These are phyloP conservation scores for Penicillium sp. DNA, from an alignment of 2,329 filamentous ascomycete genomes.

Conservation along the genomic window DNA sequence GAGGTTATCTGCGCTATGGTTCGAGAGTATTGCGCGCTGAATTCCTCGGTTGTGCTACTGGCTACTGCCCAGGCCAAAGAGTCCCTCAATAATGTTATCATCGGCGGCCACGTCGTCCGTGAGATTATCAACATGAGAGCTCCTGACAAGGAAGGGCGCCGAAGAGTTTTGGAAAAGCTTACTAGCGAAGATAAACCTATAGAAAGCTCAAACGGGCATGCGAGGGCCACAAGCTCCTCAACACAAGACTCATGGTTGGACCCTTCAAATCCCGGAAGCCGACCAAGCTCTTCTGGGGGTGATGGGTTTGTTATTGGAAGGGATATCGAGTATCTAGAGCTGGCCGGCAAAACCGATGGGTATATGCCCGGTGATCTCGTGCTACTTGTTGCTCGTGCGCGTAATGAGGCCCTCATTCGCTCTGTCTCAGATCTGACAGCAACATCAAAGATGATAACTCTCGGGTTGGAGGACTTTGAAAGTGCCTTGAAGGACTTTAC, in stretches of 20 bases:
- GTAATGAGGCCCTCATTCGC: slow-evolving; percentile 89
- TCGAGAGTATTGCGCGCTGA: slow-evolving; percentile 75
- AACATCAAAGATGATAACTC: slow-evolving; percentile 57
- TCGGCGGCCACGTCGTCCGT: slow-evolving; percentile 86
- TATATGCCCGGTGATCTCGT: slow-evolving; percentile 96
- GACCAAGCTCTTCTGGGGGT: slow-evolving; percentile 44
- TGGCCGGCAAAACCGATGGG: slow-evolving; percentile 91
- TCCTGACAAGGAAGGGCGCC: slow-evolving; percentile 84
- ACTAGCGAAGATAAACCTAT: slow-evolving; percentile 51
- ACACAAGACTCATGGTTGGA: slow-evolving; percentile 73
- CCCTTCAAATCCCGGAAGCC: slow-evolving; percentile 60
- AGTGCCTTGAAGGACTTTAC: slow-evolving; percentile 88
- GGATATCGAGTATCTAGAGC: slow-evolving; percentile 83
- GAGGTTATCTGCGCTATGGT: slow-evolving; percentile 83
- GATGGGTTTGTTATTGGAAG: slow-evolving; percentile 72
- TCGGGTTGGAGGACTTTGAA: slow-evolving; percentile 75
- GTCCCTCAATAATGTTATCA: slow-evolving; percentile 81
- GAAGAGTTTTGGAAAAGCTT: slow-evolving; percentile 79
- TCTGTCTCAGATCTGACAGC: slow-evolving; percentile 62
- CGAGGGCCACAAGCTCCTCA: slow-evolving; percentile 36
- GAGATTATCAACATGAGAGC: slow-evolving; percentile 89
- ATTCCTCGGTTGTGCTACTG: slow-evolving; percentile 79
- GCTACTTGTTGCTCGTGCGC: slow-evolving; percentile 79
- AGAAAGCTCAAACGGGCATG: slow-evolving; percentile 45
- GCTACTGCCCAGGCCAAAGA: slow-evolving; percentile 94